phyloP scores from a whole-genome alignment of 23 red algal genomes.

The Pyropia yezoensis region DNA sequence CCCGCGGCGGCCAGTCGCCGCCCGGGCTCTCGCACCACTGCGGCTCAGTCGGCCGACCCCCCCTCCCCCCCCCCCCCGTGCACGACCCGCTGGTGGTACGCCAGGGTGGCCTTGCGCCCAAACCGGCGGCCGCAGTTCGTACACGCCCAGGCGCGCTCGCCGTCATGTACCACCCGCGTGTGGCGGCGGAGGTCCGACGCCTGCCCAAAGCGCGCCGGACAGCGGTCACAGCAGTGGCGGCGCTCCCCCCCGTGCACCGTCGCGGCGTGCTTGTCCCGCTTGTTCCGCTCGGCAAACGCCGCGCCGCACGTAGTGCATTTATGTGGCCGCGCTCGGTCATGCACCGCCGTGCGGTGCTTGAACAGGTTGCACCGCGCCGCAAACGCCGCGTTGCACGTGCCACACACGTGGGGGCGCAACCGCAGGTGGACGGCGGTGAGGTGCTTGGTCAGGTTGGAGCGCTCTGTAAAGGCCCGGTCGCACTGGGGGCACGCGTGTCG shows the following conservation, averaged over 20 bases:
- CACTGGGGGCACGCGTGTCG: conserved; percentile 25
- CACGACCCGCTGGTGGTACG: conserved; percentile 38
- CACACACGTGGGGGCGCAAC: conserved; percentile 33
- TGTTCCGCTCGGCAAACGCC: conserved; percentile 14
- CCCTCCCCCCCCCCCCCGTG: conserved; percentile 16
- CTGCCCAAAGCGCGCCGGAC: background rate
- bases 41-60: too few relatives aligned
- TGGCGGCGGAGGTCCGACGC: conserved; percentile 45
- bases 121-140: conserved; percentile 25
- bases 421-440: conserved; percentile 54
- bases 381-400: conserved; percentile 19
- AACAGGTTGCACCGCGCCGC: conserved; percentile 46
- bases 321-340: conserved; percentile 40
- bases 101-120: conserved; percentile 20
- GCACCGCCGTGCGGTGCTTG: conserved; percentile 45
- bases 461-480: conserved; percentile 42
- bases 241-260: too few relatives aligned
- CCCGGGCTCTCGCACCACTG: too few relatives aligned
- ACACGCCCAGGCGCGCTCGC: conserved; percentile 31
- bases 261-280: too few relatives aligned
- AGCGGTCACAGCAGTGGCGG: too few relatives aligned
- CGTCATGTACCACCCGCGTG: conserved; percentile 33
- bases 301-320: conserved; percentile 32
- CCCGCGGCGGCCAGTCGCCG: too few relatives aligned
- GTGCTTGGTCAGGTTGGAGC: conserved; percentile 51